These are phyloP conservation scores for Neocucurbitaria cava DNA, from an alignment of 2,329 filamentous ascomycete species.

Conservation along the genomic window DNA sequence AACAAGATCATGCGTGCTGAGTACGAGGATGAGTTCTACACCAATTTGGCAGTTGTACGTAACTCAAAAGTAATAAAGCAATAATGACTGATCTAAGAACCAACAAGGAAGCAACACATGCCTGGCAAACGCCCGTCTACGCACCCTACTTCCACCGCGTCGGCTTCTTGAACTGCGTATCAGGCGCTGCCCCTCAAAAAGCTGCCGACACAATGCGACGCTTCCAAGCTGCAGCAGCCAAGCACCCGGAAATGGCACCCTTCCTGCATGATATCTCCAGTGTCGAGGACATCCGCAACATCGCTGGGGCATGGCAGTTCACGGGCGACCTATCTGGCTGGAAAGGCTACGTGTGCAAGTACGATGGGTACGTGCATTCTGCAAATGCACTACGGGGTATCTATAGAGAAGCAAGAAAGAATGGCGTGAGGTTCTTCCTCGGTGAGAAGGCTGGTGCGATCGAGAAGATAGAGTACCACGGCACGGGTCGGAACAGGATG, in stretches of 20 bases:
- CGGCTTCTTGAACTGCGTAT: constrained; percentile 61
- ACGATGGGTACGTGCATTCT: constrained; percentile 65
- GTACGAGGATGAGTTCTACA: constrained; percentile 65
- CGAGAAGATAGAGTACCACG: constrained; percentile 51
- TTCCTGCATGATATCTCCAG: constrained; percentile 35
- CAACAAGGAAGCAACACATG: constrained; percentile 58
- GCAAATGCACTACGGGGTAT: constrained; percentile 59
- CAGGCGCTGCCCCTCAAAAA: constrained; percentile 57
- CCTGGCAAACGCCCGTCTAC: constrained; percentile 62
- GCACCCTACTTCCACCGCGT: constrained; percentile 61
- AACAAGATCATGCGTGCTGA: constrained; percentile 69
- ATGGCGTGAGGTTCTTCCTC: constrained; percentile 54
- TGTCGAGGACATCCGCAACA: constrained; percentile 51
- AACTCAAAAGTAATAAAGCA: background rate
- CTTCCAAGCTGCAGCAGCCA: constrained; percentile 51
- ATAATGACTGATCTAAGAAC: constrained; percentile 2
- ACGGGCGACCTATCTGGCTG: constrained; percentile 59
- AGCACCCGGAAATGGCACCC: constrained; percentile 50
- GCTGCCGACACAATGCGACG: constrained; percentile 56
- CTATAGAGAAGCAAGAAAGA: constrained; percentile 51
- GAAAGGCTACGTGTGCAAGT: constrained; percentile 65
- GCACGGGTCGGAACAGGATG: constrained; percentile 25
- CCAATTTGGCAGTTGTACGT: constrained; percentile 60
- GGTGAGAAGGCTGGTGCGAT: constrained; percentile 51
- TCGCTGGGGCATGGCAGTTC: constrained; percentile 54